Evolutionary conservation across 2,329 filamentous ascomycete species (phyloP).

Genomic region (Xylaria arbuscula): DNA sequence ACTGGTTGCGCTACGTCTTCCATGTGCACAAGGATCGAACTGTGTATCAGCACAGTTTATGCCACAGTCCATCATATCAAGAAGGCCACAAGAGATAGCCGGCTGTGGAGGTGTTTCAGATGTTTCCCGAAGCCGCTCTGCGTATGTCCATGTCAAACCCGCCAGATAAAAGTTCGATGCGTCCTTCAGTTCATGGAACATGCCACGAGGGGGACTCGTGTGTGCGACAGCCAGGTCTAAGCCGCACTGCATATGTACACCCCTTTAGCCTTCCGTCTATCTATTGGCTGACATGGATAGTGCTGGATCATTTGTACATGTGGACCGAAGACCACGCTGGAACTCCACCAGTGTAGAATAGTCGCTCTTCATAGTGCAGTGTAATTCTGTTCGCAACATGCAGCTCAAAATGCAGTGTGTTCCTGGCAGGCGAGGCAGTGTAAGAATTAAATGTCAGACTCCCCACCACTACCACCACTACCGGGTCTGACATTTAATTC

Average conservation of each 20-base stretch:
- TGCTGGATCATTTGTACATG: constrained; percentile 1
- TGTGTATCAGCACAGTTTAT: constrained; percentile 21
- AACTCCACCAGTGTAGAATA: background rate
- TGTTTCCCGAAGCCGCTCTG: constrained; percentile 1
- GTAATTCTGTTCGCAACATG: constrained; percentile 9
- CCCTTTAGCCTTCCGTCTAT: background rate
- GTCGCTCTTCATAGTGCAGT: background rate
- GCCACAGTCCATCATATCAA: constrained; percentile 10
- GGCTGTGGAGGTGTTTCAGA: constrained; percentile 28
- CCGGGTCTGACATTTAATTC: too few species aligned
- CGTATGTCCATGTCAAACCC: constrained; percentile 2
- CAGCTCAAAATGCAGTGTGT: constrained; percentile 7
- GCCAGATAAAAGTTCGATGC: background rate
- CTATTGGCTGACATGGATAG: background rate
- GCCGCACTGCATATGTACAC: background rate
- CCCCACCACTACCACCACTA: too few species aligned
- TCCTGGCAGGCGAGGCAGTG: too few species aligned
- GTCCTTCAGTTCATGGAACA: background rate
- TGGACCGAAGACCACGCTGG: background rate
- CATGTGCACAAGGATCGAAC: constrained; percentile 12
- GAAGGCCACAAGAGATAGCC: background rate
- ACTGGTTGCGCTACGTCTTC: constrained; percentile 17
- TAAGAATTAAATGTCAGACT: too few species aligned
- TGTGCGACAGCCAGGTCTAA: background rate
- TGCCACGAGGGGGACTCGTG: constrained; percentile 7